These are phyloP conservation scores for Tricholoma hemisulphureum DNA, from an alignment of 768 basidiomycete genomes.

Conservation along the genomic window DNA sequence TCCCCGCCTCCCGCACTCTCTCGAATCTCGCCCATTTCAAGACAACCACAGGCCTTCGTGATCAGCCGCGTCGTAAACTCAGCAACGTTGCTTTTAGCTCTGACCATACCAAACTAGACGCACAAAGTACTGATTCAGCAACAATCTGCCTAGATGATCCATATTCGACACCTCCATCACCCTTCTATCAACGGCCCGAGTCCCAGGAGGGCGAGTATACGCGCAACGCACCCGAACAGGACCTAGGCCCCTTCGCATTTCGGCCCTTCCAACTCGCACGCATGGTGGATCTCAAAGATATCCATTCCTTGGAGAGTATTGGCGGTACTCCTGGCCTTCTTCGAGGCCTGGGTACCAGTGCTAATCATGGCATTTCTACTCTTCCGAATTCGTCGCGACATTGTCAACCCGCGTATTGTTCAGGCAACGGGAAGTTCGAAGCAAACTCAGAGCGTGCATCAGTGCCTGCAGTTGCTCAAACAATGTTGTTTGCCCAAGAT, in stretches of 20 bases:
- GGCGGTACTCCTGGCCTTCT: conserved; percentile 73
- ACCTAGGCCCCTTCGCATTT: conserved; percentile 69
- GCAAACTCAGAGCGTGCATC: conserved; percentile 24
- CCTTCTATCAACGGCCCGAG: conserved; percentile 31
- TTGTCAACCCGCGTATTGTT: conserved; percentile 13
- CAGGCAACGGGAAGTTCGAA: not conserved
- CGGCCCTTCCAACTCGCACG: conserved; percentile 74
- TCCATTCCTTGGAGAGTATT: conserved; percentile 60
- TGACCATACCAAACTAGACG: conserved; percentile 50
- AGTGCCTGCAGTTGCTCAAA: conserved; percentile 9
- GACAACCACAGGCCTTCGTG: conserved; percentile 56
- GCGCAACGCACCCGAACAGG: conserved; percentile 39
- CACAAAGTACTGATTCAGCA: conserved; percentile 28
- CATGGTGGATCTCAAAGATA: conserved; percentile 85
- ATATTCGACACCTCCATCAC: conserved; percentile 22
- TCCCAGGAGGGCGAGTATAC: no score
- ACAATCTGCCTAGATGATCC: conserved; percentile 41
- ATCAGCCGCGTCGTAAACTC: conserved; percentile 52
- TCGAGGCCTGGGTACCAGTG: conserved; percentile 69
- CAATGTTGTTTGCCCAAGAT: not conserved
- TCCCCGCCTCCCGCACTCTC: conserved; percentile 76
- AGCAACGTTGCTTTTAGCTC: conserved; percentile 57
- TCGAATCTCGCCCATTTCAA: conserved; percentile 57
- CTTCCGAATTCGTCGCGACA: no score
- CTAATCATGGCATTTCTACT: conserved; percentile 43